These are phyloP conservation scores for Nakazawaea anatomiae DNA, from an alignment of 805 yeast species.

Conservation along the genomic window DNA sequence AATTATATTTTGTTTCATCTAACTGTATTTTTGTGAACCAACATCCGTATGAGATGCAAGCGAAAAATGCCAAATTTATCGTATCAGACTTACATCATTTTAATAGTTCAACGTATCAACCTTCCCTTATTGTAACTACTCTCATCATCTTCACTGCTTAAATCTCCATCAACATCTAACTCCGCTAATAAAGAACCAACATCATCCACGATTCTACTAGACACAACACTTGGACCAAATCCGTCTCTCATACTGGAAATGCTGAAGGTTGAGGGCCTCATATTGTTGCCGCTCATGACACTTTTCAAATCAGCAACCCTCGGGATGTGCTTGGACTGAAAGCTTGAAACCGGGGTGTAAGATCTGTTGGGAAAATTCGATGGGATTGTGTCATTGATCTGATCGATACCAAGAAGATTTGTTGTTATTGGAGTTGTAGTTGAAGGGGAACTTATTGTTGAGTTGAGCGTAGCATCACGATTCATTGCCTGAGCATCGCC, in stretches of 20 bases:
- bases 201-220: slow-evolving; percentile 10
- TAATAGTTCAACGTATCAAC: neutral
- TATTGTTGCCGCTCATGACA: slow-evolving; percentile 10
- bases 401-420: neutral
- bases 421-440: slow-evolving; percentile 1
- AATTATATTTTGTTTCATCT: no score
- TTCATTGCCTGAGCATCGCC: neutral
- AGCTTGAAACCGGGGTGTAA: slow-evolving; percentile 5
- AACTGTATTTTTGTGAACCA: no score
- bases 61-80: no score
- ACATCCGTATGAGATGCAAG: no score
- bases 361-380: slow-evolving; percentile 1
- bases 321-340: slow-evolving; percentile 15
- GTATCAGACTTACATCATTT: neutral
- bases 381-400: neutral
- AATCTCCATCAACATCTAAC: slow-evolving; percentile 10
- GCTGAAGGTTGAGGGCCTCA: neutral
- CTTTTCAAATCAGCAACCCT: slow-evolving; percentile 28
- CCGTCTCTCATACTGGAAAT: neutral
- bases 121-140: slow-evolving; percentile 4
- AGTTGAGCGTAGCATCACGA: neutral
- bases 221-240: slow-evolving; percentile 7
- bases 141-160: slow-evolving; percentile 11
- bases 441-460: slow-evolving; percentile 1
- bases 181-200: slow-evolving; percentile 12